Conservation (phyloP, 139 green algal species). For the Chlorella sp. region DNA sequence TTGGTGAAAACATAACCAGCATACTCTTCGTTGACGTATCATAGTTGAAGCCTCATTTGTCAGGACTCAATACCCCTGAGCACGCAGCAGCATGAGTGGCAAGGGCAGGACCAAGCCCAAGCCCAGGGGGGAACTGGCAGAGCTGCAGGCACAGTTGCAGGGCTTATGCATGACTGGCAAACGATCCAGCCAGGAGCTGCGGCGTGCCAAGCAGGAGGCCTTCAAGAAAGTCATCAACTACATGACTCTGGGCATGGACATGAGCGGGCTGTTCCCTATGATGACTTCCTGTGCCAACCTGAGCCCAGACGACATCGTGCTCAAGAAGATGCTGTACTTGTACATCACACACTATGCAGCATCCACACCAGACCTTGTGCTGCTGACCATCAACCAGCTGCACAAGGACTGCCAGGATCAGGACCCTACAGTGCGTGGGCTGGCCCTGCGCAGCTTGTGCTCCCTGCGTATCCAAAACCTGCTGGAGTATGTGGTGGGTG, state of each 20-base stretch:
- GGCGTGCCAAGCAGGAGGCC: constrained; percentile 36
- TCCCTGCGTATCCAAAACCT: constrained; percentile 86
- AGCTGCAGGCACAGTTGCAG: constrained; percentile 40
- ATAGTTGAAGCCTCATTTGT: no score
- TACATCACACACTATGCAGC: constrained; percentile 82
- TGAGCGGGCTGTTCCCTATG: constrained; percentile 78
- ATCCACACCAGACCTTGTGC: constrained; percentile 71
- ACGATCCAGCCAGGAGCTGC: constrained; percentile 36
- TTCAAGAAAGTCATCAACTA: constrained; percentile 79
- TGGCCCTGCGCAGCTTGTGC: constrained; percentile 87
- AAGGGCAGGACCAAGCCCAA: no score
- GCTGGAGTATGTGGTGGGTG: constrained; percentile 91
- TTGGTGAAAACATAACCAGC: no score
- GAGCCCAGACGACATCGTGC: constrained; percentile 67
- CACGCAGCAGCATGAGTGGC: no score
- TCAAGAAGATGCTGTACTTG: constrained; percentile 98
- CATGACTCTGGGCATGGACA: constrained; percentile 92
- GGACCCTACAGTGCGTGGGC: constrained; percentile 88
- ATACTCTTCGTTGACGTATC: no score
- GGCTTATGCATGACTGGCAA: constrained; percentile 42
- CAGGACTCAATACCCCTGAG: no score
- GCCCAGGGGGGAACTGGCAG: constrained; percentile 42
- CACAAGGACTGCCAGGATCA: constrained; percentile 82
- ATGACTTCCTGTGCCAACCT: constrained; percentile 63
- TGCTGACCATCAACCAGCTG: constrained; percentile 86